phyloP scores from a whole-genome alignment of 1,139 yeast genomes.

The Wickerhamiella pararugosa region DNA sequence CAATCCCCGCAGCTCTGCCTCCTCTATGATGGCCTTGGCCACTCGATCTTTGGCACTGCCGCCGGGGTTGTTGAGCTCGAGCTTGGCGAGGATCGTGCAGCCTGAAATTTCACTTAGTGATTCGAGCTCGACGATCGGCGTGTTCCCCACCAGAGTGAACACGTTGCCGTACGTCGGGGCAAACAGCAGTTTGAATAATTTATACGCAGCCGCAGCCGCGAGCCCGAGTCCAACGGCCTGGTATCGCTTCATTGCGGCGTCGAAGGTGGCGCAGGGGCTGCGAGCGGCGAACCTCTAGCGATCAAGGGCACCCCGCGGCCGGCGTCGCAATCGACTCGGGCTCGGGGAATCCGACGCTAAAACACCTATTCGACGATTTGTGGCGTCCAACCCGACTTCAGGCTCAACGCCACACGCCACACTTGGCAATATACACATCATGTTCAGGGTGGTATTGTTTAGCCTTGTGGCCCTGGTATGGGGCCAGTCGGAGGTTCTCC shows the following conservation, averaged over 20 bases:
- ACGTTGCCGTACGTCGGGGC: slow-evolving; percentile 21
- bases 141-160: slow-evolving; percentile 67
- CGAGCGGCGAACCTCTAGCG: no score
- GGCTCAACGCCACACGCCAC: neutral
- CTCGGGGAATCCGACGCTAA: no score
- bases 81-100: slow-evolving; percentile 70
- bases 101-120: slow-evolving; percentile 67
- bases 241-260: no score
- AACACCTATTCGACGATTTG: no score
- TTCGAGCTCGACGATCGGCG: slow-evolving; percentile 67
- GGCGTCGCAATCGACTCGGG: no score
- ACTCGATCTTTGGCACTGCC: slow-evolving; percentile 94
- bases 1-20: slow-evolving; percentile 46
- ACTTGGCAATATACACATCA: no score
- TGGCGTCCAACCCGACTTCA: neutral
- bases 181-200: no score
- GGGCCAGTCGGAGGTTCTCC: slow-evolving; percentile 55
- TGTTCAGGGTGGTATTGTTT: neutral
- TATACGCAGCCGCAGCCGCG: no score
- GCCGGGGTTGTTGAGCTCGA: slow-evolving; percentile 81
- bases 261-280: no score
- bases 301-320: no score
- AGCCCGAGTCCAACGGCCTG: no score
- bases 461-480: slow-evolving; percentile 5
- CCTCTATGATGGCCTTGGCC: slow-evolving; percentile 66